Evolutionary conservation across 179 eudicot species (phyloP), one percentile per base, ranked within the genome.

Genomic region (Sideroxylon spinosum): DNA sequence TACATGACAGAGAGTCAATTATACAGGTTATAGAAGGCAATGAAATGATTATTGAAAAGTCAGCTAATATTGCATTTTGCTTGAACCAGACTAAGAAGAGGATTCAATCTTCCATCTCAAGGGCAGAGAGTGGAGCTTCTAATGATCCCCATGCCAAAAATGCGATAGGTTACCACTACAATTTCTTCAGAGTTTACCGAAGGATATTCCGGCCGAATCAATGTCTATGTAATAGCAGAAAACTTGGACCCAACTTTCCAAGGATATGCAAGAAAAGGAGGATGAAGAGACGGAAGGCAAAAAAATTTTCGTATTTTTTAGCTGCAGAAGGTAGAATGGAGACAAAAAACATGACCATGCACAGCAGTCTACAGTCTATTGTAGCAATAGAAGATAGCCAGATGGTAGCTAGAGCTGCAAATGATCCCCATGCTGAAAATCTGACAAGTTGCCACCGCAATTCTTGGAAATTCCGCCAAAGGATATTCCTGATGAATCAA

Each of bases 171-270:
- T 69, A 57, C 74, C 26, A 5, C 20, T 6, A 37, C 62, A 60
- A 63, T 50, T 69, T 28, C 19, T 26, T 83, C 50, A 52, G 44
- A 44, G 75, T 77, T 3, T 83, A 80, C 57, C 49, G 19, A n/a
- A 73, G 83, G 76, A 55, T 19, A 61, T 83, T 71, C 28, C 6
- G 60, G 68, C 74, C 67, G 23, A 79, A 82, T 66, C 79, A 20
- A 37, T 83, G 85, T 61, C 52, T 4, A 57, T 63, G 66, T 22
- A 77, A 63, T 25, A 77, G 79, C 28, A 78, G 78, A 74, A 78
- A 69, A 59, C 20, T 66, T 7, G 86, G 83, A n/a, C 81, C 86
- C 8, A 78, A 73, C 28, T 78, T 61, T 68, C 83, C 81, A 23
- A 55, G 32, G 12, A n/a, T 74, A 9, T 80, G 26, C 71, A 80